These are phyloP conservation scores for Acanthochlamys bracteata DNA, from an alignment of 106 monocot species.

Conservation along the genomic window DNA sequence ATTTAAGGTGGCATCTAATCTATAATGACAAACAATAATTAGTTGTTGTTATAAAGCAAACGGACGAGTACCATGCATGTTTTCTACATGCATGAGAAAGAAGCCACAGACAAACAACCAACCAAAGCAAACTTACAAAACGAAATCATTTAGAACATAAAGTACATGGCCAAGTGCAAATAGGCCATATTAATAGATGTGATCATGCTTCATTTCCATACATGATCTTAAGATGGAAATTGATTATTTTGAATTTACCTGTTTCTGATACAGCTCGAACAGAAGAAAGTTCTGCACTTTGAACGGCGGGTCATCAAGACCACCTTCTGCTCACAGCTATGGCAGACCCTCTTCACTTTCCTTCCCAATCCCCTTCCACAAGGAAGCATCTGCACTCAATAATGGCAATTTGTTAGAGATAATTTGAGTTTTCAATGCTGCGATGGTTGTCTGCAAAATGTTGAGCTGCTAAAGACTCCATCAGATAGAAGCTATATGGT, in stretches of 20 bases:
- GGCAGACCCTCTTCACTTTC: slow-evolving; percentile 31
- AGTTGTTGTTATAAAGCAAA: background rate
- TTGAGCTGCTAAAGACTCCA: too few species aligned
- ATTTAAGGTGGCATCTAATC: background rate
- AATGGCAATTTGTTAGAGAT: background rate
- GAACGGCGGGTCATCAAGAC: slow-evolving; percentile 20
- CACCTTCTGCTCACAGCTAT: slow-evolving; percentile 27
- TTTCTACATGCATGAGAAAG: too few species aligned
- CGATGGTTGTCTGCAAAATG: too few species aligned
- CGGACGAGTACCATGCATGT: too few species aligned
- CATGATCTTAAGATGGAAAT: background rate
- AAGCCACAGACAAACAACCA: too few species aligned
- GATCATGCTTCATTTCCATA: background rate
- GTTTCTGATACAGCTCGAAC: slow-evolving; percentile 44
- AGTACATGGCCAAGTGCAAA: background rate
- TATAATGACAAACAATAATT: background rate
- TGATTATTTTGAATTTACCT: slow-evolving; percentile 17
- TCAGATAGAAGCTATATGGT: too few species aligned
- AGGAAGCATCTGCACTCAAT: slow-evolving; percentile 32
- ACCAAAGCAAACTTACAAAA: too few species aligned
- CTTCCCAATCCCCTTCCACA: slow-evolving; percentile 23
- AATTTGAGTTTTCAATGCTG: too few species aligned
- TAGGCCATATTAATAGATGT: background rate
- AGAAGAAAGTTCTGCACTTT: slow-evolving; percentile 36
- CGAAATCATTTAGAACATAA: too few species aligned